Conservation (phyloP, 441 rosid genomes). For the Arabidopsis lyrata region DNA sequence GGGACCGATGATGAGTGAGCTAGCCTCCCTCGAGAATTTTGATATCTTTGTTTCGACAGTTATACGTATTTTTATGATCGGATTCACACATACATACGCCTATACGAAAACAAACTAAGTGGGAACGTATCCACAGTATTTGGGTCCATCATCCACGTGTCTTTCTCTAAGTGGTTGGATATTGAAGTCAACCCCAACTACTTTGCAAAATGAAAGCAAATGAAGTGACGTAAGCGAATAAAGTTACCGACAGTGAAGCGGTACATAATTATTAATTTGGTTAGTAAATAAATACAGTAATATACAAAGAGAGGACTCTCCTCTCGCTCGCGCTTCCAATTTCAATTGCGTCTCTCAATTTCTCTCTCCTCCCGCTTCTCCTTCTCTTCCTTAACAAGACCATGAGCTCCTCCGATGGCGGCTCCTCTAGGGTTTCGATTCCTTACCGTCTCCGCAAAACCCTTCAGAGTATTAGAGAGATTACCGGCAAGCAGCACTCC, state of each 20-base stretch:
- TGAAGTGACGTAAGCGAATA: constrained; percentile 22
- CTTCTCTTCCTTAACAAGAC: background rate
- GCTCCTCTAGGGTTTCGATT: constrained; percentile 56
- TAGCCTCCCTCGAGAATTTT: background rate
- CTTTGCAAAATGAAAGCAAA: too few species aligned
- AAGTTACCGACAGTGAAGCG: constrained; percentile 8
- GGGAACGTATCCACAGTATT: background rate
- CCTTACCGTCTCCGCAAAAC: constrained; percentile 54
- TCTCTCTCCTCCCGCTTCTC: constrained; percentile 39
- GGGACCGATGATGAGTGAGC: constrained; percentile 82
- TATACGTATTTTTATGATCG: constrained; percentile 4
- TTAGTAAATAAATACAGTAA: too few species aligned
- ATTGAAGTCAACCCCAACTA: too few species aligned
- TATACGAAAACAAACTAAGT: background rate
- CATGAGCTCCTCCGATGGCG: constrained; percentile 43
- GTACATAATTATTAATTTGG: background rate
- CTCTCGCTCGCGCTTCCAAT: background rate
- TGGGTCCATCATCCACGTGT: too few species aligned
- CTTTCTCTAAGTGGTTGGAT: too few species aligned
- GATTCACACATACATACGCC: constrained; percentile 6
- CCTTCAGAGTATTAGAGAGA: constrained; percentile 70
- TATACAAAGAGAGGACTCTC: too few species aligned
- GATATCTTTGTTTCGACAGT: constrained; percentile 5
- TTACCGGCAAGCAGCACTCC: constrained; percentile 79
- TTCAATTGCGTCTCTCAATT: background rate